Base-by-base conservation (phyloP, 805 yeast genomes). In the Sugiyamaella americana region DNA sequence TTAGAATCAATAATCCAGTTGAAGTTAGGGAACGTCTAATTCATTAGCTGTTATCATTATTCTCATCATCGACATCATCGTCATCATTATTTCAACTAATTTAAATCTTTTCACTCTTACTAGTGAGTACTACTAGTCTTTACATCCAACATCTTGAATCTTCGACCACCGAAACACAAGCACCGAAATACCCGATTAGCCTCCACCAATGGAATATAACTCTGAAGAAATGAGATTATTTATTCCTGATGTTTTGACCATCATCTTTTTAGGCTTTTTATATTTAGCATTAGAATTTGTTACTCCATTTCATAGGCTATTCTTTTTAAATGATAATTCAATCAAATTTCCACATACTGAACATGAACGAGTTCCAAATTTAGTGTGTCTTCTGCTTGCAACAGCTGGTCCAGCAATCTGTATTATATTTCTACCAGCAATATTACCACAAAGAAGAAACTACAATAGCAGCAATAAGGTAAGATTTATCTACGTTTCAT, bases 331-430 rank as follows among this genome's bases (percentile, higher is more conserved):
- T 59, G 96, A 91, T 66, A 61, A 80, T 37, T 76, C 91, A 0
- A 77, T 91, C 35, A 78, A 81, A 43, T 95, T 87, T 63, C 96
- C 97, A 1, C 80, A 75, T 62, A 84, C 95, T 0, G 78, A 76
- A 41, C 72, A 68, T 16, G 95, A 91, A 64, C 72, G 85, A 20
- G 94, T 91, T 2, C 70, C 82, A 5, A 77, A 67, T 35, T 52
- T 64, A n/a, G 62, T 69, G 56, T 71, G 87, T 47, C 65, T 83
- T 13, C 24, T 48, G 1, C 22, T 49, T 6, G 48, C 49, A 11
- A 42, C 37, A 13, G 48, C 45, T n/a, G 13, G 58, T 1, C 51
- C 59, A 4, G 59, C 46, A 2, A 17, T 60, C 13, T 51, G 62
- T 19, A 49, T 51, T 5, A 37, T 45, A 20, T 47, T 59, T 37